Base-by-base conservation (phyloP, 352 stramenopile species). In the Phytophthora boehmeriae region DNA sequence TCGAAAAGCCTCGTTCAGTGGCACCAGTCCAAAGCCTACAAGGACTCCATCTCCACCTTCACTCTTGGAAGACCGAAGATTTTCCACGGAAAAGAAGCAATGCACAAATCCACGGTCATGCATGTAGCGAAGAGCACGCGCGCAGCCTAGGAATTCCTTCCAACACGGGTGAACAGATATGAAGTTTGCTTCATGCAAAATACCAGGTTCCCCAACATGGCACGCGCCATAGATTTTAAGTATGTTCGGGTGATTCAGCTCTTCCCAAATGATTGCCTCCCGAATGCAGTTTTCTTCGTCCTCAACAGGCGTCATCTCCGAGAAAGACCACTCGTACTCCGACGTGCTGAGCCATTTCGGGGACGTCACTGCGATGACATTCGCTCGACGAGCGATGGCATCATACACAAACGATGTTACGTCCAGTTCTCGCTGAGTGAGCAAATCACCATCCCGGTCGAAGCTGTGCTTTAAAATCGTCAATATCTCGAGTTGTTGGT, bases 161-260 rank as follows among this genome's bases (percentile, higher is more conserved):
- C 42, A 48, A 9, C 14, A n/a, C 14, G 13, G 20, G 42, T 13
- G 20, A 28, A 32, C n/a, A 48, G n/a, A 22, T 36, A 41, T n/a
- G 25, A 35, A 57, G 5, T 58, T 55, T 25, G 45, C 53, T 45
- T 68, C 60, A 44, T 68, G 60, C n/a, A 68, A 63, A 27, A 68
- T 34, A 25, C 57, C 53, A 4, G 36, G 38, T 0, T 56, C 34
- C 53, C 65, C 65, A 2, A 74, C 66, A 38, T 73, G 65, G 23
- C 59, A 73, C 10, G 65, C 65, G 6, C 65, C 65, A 20, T 63
- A 73, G 23, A 63, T 59, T 30, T 67, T 67, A 17, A 58, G 43
- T 6, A 73, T 46, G 22, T 73, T 73, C 46, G 66, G 59, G 22
- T 73, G 66, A 19, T 73, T 38, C 23, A 73, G 53, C 16, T 63